Evolutionary conservation across 2,329 filamentous ascomycete genomes (phyloP).

Genomic region (Epichloe amarillans): DNA sequence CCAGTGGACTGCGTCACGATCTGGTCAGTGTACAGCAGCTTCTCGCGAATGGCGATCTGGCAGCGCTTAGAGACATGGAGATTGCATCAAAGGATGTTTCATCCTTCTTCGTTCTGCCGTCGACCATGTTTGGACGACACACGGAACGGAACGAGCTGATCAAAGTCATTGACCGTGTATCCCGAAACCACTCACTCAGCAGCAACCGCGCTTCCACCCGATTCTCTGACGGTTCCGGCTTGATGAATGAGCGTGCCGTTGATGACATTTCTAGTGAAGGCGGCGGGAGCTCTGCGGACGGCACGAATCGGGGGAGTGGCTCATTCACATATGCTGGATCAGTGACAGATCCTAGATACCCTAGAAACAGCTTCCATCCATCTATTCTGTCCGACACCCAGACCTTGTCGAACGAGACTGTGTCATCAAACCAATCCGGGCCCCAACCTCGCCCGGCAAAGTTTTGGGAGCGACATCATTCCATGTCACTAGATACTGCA

Average conservation of each 20-base stretch:
- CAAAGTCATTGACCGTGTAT: conserved; percentile 62
- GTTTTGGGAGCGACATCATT: conserved; percentile 39
- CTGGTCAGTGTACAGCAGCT: conserved; percentile 60
- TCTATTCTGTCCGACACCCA: conserved; percentile 28
- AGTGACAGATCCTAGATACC: conserved; percentile 25
- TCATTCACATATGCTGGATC: conserved; percentile 34
- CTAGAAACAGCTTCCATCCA: conserved; percentile 26
- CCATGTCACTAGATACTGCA: conserved; percentile 34
- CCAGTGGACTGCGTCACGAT: conserved; percentile 74
- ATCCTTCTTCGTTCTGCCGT: conserved; percentile 80
- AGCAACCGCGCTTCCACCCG: conserved; percentile 29
- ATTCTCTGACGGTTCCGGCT: conserved; percentile 39
- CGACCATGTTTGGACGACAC: conserved; percentile 66
- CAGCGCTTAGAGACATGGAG: conserved; percentile 57
- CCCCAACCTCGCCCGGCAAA: conserved; percentile 25
- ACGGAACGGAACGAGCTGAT: conserved; percentile 59
- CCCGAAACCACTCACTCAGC: conserved; percentile 45
- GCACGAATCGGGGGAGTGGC: conserved; percentile 32
- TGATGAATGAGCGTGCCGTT: conserved; percentile 37
- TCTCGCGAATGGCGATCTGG: conserved; percentile 59
- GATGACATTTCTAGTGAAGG: conserved; percentile 47
- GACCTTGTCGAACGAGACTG: conserved; percentile 30
- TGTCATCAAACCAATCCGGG: conserved; percentile 32
- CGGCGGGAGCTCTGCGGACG: conserved; percentile 40
- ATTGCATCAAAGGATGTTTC: conserved; percentile 79